A percentile compares a stretch with the other conserved stretches of the same genome.
Evolutionary conservation across 2,329 filamentous ascomycete species (phyloP).

Genomic region (Sporothrix brunneoviolacea): DNA sequence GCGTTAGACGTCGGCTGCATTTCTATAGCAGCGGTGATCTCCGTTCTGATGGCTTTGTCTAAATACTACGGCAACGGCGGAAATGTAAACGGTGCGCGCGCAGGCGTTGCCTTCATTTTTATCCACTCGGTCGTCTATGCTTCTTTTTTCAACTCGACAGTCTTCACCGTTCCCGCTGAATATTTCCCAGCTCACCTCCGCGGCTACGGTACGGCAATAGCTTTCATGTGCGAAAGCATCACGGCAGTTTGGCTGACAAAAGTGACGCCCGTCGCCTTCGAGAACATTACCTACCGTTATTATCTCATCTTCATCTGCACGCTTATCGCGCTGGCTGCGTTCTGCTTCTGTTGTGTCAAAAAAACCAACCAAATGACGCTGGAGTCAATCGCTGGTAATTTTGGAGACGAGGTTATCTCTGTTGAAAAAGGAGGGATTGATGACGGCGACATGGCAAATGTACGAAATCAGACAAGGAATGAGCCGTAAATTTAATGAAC

Average conservation of each 20-base stretch:
- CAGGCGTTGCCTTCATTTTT: conserved; percentile 28
- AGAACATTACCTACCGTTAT: conserved; percentile 25
- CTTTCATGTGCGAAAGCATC: conserved; percentile 25
- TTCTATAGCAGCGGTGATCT: conserved; percentile 14
- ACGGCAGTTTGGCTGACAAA: conserved; percentile 27
- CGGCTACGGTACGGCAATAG: conserved; percentile 52
- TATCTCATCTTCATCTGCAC: conserved; percentile 30
- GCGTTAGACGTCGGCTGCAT: neutral
- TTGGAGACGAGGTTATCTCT: conserved; percentile 23
- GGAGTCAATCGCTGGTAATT: conserved; percentile 28
- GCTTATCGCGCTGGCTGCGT: conserved; percentile 21
- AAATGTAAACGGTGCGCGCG: conserved; percentile 20
- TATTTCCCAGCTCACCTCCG: conserved; percentile 47
- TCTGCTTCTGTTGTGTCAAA: conserved; percentile 30
- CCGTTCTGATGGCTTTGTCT: conserved; percentile 21
- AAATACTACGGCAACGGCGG: conserved; percentile 18
- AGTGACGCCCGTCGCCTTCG: conserved; percentile 24
- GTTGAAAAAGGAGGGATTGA: neutral
- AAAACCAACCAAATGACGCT: conserved; percentile 29
- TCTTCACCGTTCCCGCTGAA: conserved; percentile 29
- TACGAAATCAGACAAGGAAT: no score
- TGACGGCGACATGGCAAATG: neutral
- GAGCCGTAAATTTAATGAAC: no score
- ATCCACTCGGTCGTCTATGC: conserved; percentile 25
- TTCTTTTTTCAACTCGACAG: conserved; percentile 29